Conservation (phyloP, 768 basidiomycete genomes). For the Boletus huronensis region DNA sequence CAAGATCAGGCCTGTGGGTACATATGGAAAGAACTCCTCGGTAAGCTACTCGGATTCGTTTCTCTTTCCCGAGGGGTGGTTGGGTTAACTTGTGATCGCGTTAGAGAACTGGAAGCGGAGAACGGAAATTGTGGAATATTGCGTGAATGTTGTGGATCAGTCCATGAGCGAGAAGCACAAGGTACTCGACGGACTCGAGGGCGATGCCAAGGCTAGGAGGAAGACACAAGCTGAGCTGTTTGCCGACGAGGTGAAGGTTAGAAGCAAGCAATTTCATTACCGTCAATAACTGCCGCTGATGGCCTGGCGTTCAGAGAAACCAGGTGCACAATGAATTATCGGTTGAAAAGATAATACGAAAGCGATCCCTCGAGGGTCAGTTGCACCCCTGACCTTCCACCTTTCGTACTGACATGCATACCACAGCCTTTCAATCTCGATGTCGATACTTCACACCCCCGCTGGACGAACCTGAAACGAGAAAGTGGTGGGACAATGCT, state of each 20-base stretch:
- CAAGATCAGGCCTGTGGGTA: slow-evolving; percentile 74
- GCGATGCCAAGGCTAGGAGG: slow-evolving; percentile 45
- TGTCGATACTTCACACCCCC: slow-evolving; percentile 80
- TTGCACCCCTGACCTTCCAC: slow-evolving; percentile 14
- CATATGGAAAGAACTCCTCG: slow-evolving; percentile 76
- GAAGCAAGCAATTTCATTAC: slow-evolving; percentile 29
- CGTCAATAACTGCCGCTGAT: slow-evolving; percentile 28
- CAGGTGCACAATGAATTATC: slow-evolving; percentile 73
- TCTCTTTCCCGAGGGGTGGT: slow-evolving; percentile 13
- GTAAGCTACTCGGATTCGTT: slow-evolving; percentile 40
- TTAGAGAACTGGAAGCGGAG: slow-evolving; percentile 70
- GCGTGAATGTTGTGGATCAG: slow-evolving; percentile 65
- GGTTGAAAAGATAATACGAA: slow-evolving; percentile 69
- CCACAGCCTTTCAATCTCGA: slow-evolving; percentile 69
- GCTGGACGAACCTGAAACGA: slow-evolving; percentile 51
- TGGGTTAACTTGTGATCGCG: slow-evolving; percentile 21
- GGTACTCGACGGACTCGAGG: slow-evolving; percentile 39
- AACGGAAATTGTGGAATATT: slow-evolving; percentile 72
- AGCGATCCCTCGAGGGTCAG: slow-evolving; percentile 68
- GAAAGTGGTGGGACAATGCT: slow-evolving; percentile 51
- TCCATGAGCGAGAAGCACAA: slow-evolving; percentile 55
- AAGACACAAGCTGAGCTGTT: slow-evolving; percentile 55
- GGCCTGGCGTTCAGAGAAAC: slow-evolving; percentile 46
- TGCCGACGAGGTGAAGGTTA: slow-evolving; percentile 70
- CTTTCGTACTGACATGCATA: slow-evolving; percentile 19